Percentiles rank a stretch among this genome's conserved stretches.
Evolutionary conservation across 768 basidiomycete genomes (phyloP).

Genomic region (Lactarius tabidus): DNA sequence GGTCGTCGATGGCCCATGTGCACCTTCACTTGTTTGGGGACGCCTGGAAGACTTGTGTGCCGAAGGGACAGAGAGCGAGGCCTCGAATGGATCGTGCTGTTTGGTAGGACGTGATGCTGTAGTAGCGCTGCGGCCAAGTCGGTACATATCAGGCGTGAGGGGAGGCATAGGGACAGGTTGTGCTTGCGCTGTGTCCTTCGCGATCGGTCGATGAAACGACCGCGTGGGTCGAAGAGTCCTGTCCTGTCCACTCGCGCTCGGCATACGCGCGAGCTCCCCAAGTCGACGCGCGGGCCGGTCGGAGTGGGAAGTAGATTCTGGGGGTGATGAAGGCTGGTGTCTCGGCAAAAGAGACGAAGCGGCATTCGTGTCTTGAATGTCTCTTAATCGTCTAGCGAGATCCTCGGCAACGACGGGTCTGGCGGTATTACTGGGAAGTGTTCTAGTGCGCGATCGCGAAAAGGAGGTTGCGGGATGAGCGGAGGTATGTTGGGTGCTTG

Average conservation of each 20-base stretch:
- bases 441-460: constrained; percentile 21
- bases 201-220: constrained; percentile 55
- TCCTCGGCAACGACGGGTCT: constrained; percentile 21
- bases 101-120: constrained; percentile 27
- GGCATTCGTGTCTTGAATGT: constrained; percentile 14
- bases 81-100: constrained; percentile 36
- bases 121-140: constrained; percentile 27
- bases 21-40: constrained; percentile 29
- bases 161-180: neutral
- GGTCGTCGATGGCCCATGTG: constrained; percentile 27
- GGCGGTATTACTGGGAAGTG: constrained; percentile 21
- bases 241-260: constrained; percentile 27
- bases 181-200: constrained; percentile 31
- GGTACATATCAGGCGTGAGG: neutral
- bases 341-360: neutral
- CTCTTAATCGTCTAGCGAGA: constrained; percentile 22
- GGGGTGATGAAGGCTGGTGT: neutral
- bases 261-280: constrained; percentile 24
- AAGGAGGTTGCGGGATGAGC: neutral
- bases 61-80: neutral
- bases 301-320: neutral
- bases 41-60: constrained; percentile 19
- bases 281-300: constrained; percentile 26
- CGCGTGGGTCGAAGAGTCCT: constrained; percentile 45
- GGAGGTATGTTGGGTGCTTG: neutral